Conservation (phyloP, 768 basidiomycete genomes). For the Mycena polygramma region DNA sequence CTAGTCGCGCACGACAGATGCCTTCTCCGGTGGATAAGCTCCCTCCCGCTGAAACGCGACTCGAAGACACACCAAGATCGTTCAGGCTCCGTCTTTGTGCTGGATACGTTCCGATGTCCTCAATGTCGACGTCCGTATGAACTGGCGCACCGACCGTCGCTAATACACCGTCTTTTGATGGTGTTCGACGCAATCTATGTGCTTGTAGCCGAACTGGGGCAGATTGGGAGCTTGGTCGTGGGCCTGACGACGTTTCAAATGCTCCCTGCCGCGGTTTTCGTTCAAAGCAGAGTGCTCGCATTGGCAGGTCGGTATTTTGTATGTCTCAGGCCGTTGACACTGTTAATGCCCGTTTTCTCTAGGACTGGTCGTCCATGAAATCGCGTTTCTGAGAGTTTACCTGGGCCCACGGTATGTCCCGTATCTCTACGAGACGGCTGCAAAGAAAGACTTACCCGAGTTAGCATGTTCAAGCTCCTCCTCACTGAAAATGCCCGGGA, state of each 20-base stretch:
- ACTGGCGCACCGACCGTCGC: conserved; percentile 8
- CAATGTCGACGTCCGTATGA: conserved; percentile 29
- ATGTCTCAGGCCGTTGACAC: not conserved
- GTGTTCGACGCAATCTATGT: conserved; percentile 1
- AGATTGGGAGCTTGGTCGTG: conserved; percentile 3
- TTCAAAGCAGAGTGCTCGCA: conserved; percentile 12
- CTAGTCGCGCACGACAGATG: conserved; percentile 33
- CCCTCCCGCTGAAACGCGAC: conserved; percentile 22
- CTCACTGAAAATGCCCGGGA: not conserved
- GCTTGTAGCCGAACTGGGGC: conserved; percentile 1
- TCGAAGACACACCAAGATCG: not conserved
- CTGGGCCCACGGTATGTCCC: conserved; percentile 23
- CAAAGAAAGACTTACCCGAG: not conserved
- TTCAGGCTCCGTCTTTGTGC: conserved; percentile 7
- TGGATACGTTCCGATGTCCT: conserved; percentile 31
- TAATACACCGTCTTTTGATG: conserved; percentile 8
- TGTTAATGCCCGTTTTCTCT: not conserved
- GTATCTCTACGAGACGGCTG: not conserved
- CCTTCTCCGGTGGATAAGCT: conserved; percentile 30
- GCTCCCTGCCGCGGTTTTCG: conserved; percentile 16
- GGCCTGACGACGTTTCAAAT: conserved; percentile 21
- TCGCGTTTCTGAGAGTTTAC: conserved; percentile 30
- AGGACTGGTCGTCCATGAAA: conserved; percentile 30
- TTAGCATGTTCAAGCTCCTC: conserved; percentile 29
- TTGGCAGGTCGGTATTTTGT: conserved; percentile 9